phyloP scores from a whole-genome alignment of 768 basidiomycete genomes.

The Leccinum broughii region DNA sequence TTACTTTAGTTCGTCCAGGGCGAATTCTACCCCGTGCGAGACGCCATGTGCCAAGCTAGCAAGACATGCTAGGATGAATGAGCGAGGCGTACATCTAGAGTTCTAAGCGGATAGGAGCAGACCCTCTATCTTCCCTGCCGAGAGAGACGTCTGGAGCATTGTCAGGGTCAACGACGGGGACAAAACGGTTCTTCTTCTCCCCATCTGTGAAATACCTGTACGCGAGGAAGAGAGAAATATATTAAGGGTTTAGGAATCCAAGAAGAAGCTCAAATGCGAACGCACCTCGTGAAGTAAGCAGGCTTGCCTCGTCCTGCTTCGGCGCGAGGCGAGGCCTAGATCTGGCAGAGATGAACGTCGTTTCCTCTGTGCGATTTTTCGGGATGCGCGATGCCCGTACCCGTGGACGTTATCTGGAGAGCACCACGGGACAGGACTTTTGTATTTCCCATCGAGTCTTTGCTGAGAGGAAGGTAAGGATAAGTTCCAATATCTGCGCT shows the following conservation, averaged over 20 bases:
- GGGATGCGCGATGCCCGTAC: constrained; percentile 88
- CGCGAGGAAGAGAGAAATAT: neutral
- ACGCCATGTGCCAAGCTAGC: too few relatives aligned
- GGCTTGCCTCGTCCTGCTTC: constrained; percentile 43
- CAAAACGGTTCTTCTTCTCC: constrained; percentile 76
- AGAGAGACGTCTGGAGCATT: constrained; percentile 54
- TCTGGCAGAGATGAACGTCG: constrained; percentile 64
- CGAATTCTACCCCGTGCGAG: too few relatives aligned
- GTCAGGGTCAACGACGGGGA: constrained; percentile 74
- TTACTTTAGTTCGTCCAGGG: too few relatives aligned
- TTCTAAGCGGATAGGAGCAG: constrained; percentile 75
- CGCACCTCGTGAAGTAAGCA: constrained; percentile 78
- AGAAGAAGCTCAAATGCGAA: neutral
- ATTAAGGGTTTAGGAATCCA: neutral
- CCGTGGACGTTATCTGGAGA: constrained; percentile 88
- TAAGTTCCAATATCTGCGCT: neutral
- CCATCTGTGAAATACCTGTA: constrained; percentile 72
- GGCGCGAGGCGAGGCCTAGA: constrained; percentile 58
- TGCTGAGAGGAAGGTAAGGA: constrained; percentile 42
- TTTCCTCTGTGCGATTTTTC: constrained; percentile 55
- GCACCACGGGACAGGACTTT: constrained; percentile 89
- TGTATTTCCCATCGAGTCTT: constrained; percentile 89
- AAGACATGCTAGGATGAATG: constrained; percentile 47
- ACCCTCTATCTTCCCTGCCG: constrained; percentile 68
- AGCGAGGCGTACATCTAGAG: constrained; percentile 76